Evolutionary conservation across 2,329 filamentous ascomycete genomes (phyloP).

Genomic region (Sporothrix inflata): DNA sequence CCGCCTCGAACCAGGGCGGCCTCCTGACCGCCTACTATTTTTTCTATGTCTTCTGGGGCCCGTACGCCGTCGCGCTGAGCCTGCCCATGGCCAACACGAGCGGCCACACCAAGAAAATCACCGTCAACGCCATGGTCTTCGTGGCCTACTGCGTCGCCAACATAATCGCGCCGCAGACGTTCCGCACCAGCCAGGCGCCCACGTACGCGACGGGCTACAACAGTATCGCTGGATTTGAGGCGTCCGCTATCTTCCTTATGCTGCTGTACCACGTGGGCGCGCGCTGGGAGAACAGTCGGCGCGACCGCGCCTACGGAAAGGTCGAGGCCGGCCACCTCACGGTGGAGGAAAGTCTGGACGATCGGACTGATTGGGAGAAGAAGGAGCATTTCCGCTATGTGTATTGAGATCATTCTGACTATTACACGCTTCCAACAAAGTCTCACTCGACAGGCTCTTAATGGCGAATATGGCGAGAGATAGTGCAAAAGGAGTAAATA

Average conservation of each 20-base stretch:
- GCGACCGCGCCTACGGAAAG: conserved; percentile 43
- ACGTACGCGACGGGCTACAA: conserved; percentile 65
- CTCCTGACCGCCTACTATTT: too few species aligned
- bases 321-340: not conserved
- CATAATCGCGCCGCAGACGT: conserved; percentile 59
- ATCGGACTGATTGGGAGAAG: conserved; percentile 36
- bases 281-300: conserved; percentile 58
- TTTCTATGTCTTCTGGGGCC: conserved; percentile 37
- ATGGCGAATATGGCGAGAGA: too few species aligned
- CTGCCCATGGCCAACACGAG: conserved; percentile 52
- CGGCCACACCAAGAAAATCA: too few species aligned
- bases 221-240: conserved; percentile 37
- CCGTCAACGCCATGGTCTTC: conserved; percentile 56
- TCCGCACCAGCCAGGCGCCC: conserved; percentile 60
- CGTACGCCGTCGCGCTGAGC: conserved; percentile 48
- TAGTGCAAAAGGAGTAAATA: too few species aligned
- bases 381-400: conserved; percentile 37
- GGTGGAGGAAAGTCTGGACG: conserved; percentile 37
- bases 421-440: not conserved
- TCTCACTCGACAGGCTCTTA: too few species aligned
- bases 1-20: too few species aligned
- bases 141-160: conserved; percentile 58
- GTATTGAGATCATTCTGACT: too few species aligned
- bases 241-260: conserved; percentile 46
- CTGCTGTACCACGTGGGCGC: conserved; percentile 53